Evolutionary conservation across 2,329 filamentous ascomycete genomes (phyloP), one percentile per base, ranked within the genome.

Genomic region (Rhynchosporium graminicola): DNA sequence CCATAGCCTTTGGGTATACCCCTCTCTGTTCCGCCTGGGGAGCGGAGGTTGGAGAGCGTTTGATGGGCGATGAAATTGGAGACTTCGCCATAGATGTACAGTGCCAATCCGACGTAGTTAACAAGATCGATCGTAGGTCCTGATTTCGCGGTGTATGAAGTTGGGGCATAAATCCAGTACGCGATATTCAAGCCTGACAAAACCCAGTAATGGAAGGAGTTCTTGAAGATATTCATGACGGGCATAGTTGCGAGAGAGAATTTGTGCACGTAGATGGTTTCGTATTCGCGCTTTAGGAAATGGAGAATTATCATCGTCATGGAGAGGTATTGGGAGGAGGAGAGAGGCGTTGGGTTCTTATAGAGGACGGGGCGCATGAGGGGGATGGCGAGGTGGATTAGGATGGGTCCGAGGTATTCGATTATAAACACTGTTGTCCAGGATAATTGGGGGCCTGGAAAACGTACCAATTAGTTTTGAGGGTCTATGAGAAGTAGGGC

Each of bases 161-260:
- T 83, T 5, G 93, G 93, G 10, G 85, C 82, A 80, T 98, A 98
- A 71, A 95, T 85, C 81, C 89, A 93, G 79, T 89, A 89, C 50
- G 91, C 91, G 72, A 94, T 87, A 71, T 95, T 85, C 31, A 92
- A 74, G 55, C 95, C 95, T 4, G 89, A 88, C 60, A 94, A 77
- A 40, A 88, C 72, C 95, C 95, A 99, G 85, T 99, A 99, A 81
- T 97, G 94, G 69, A 84, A 85, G 68, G 88, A 92, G 83, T 99
- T 99, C 79, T 94, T 95, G 84, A 97, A 89, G 74, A 99, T 91
- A 81, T 97, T 96, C 74, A 78, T 79, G 63, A 85, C 83, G 20
- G 95, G 95, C 95, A 99, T 99, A 55, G 95, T 99, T 72, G 90
- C 91, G 65, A 89, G 87, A 61, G 92, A 94, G 82, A 99, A 99